A percentile compares a stretch with the other conserved stretches of the same genome.
Evolutionary conservation across 306 rosid species (phyloP).

Genomic region (Vigna radiata): DNA sequence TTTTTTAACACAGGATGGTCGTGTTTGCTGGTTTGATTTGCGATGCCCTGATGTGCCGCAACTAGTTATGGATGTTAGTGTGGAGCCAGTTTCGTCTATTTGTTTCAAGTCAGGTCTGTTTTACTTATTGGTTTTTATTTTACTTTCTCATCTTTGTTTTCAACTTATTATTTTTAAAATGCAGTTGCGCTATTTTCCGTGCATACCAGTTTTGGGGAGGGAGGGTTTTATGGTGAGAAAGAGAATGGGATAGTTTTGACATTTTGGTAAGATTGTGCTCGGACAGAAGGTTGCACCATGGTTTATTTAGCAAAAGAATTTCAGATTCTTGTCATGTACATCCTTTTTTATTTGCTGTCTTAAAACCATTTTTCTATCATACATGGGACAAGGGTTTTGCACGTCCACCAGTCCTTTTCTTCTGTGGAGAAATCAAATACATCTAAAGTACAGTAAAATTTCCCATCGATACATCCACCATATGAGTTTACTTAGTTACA

Average conservation of each 20-base stretch:
- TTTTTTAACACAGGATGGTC: slow-evolving; percentile 64
- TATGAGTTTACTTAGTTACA: slow-evolving; percentile 19
- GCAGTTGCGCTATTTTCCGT: not conserved
- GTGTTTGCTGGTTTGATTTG: slow-evolving; percentile 96
- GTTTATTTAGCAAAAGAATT: not conserved
- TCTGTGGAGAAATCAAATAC: not conserved
- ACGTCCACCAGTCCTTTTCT: not conserved
- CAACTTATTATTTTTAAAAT: not conserved
- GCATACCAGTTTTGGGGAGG: not conserved
- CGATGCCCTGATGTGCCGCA: slow-evolving; percentile 68
- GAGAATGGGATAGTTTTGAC: not conserved
- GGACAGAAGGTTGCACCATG: not conserved
- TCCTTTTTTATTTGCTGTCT: not conserved
- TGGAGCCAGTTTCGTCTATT: slow-evolving; percentile 72
- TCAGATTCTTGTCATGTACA: not conserved
- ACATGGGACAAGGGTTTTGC: not conserved
- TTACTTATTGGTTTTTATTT: slow-evolving; percentile 13
- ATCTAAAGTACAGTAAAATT: not conserved
- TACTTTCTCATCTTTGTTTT: not conserved
- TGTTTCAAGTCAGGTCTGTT: slow-evolving; percentile 74
- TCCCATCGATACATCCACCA: not conserved
- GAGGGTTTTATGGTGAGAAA: not conserved
- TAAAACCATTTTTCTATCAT: not conserved
- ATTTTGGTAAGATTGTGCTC: not conserved
- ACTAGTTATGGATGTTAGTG: slow-evolving; percentile 69